A percentile compares a stretch with the other conserved stretches of the same genome.
These are phyloP conservation scores for Eutypella sp. DNA, from an alignment of 2,329 filamentous ascomycete species.

Conservation along the genomic window DNA sequence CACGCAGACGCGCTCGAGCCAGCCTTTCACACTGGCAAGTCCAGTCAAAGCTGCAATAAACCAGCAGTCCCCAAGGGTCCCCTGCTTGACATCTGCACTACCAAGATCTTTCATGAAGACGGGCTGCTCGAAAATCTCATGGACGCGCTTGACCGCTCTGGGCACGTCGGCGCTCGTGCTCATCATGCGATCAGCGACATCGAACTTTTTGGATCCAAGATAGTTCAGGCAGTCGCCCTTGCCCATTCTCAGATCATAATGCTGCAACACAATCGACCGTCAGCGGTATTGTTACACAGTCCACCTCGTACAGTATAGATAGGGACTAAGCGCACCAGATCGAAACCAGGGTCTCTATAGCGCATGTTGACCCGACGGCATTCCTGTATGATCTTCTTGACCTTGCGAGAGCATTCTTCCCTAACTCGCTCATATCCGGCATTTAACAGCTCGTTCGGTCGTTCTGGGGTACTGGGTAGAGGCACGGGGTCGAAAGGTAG, in stretches of 20 bases:
- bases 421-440: conserved; percentile 59
- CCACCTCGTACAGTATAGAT: conserved; percentile 32
- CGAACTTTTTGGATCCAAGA: conserved; percentile 47
- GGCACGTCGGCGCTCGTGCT: conserved; percentile 51
- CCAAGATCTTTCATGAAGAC: conserved; percentile 62
- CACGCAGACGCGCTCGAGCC: conserved; percentile 71
- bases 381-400: conserved; percentile 55
- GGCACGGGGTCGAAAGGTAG: conserved; percentile 59
- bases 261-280: conserved; percentile 32
- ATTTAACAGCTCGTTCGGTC: conserved; percentile 55
- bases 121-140: conserved; percentile 72
- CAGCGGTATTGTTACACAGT: conserved; percentile 21
- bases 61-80: conserved; percentile 77
- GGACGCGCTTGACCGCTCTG: conserved; percentile 68
- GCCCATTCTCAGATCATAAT: conserved; percentile 65
- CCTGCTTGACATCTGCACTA: conserved; percentile 73
- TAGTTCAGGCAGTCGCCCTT: conserved; percentile 51
- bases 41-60: conserved; percentile 74
- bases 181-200: conserved; percentile 39
- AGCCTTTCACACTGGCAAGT: conserved; percentile 64
- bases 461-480: conserved; percentile 44
- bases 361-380: conserved; percentile 74
- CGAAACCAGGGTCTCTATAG: conserved; percentile 64
- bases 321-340: conserved; percentile 44
- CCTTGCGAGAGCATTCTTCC: conserved; percentile 59